phyloP scores from a whole-genome alignment of 1,139 yeast species.

The Kodamaea derodonti region DNA sequence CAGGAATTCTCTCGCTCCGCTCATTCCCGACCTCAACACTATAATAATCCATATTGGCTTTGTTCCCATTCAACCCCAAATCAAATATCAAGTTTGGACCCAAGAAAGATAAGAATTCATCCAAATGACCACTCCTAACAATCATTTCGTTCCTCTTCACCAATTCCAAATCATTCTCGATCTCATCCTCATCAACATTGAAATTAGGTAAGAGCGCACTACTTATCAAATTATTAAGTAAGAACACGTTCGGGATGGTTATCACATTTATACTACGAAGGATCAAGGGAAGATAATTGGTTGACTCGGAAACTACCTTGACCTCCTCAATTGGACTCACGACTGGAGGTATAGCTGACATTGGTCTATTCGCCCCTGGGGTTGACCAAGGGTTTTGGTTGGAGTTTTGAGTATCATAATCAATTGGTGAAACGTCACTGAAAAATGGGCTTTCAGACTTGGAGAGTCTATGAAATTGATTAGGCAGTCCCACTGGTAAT shows the following conservation, averaged over 20 bases:
- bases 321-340: constrained; percentile 2
- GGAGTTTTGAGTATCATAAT: constrained; percentile 12
- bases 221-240: constrained; percentile 25
- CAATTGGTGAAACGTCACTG: constrained; percentile 22
- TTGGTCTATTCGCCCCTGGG: neutral
- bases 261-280: constrained; percentile 57
- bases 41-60: neutral
- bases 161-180: constrained; percentile 30
- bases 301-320: constrained; percentile 26
- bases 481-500: constrained; percentile 1
- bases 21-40: neutral
- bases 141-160: constrained; percentile 28
- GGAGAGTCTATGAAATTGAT: neutral
- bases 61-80: constrained; percentile 23
- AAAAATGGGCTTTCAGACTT: constrained; percentile 31
- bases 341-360: neutral
- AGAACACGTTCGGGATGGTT: constrained; percentile 53
- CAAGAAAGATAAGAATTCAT: constrained; percentile 32
- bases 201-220: constrained; percentile 13
- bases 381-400: neutral
- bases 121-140: constrained; percentile 22
- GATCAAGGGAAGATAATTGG: constrained; percentile 61
- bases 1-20: neutral
- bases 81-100: constrained; percentile 37
- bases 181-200: constrained; percentile 33